phyloP scores from a whole-genome alignment of 495 filamentous ascomycete genomes.

The Endocarpon pusillum region DNA sequence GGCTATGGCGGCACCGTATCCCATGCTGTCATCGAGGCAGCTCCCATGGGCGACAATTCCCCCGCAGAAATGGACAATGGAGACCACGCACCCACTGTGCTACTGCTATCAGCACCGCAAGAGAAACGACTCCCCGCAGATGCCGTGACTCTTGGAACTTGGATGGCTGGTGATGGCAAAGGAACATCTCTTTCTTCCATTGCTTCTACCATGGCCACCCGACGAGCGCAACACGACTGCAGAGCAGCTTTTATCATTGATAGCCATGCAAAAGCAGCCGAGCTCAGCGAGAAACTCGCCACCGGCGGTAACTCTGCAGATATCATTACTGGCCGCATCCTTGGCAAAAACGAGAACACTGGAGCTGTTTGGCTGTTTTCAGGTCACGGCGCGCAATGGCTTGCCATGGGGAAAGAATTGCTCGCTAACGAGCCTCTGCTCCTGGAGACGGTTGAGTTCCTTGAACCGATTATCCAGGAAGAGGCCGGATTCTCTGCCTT shows the following conservation, averaged over 20 bases:
- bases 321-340: conserved; percentile 6
- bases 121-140: conserved; percentile 15
- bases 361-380: conserved; percentile 7
- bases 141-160: conserved; percentile 5
- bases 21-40: conserved; percentile 22
- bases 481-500: conserved; percentile 19
- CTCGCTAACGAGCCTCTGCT: conserved; percentile 2
- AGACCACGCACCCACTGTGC: conserved; percentile 3
- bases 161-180: conserved; percentile 7
- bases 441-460: conserved; percentile 3
- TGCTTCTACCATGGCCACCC: conserved; percentile 12
- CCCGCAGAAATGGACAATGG: neutral
- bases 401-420: conserved; percentile 6
- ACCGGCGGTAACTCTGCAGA: neutral
- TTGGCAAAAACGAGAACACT: conserved; percentile 4
- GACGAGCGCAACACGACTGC: conserved; percentile 16
- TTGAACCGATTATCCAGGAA: conserved; percentile 10
- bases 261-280: conserved; percentile 10
- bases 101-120: conserved; percentile 19
- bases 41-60: neutral
- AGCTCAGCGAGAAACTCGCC: no score
- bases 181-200: conserved; percentile 6
- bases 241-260: conserved; percentile 11
- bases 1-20: conserved; percentile 28
- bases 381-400: conserved; percentile 10